phyloP scores from a whole-genome alignment of 805 yeast species.

The Hagleromyces aurorensis region DNA sequence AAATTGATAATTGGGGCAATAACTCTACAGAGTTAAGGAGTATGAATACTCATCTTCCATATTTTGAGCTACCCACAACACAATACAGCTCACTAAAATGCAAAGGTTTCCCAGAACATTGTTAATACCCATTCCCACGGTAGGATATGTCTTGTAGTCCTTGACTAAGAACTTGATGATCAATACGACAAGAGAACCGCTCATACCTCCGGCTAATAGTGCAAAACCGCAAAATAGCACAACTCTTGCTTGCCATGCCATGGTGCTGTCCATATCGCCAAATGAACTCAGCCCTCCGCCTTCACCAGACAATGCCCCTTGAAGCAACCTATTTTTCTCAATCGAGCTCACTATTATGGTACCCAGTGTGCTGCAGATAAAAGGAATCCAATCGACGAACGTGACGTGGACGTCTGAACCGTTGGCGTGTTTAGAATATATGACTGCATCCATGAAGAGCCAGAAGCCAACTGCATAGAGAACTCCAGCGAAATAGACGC shows the following conservation, averaged over 20 bases:
- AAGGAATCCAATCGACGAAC: constrained; percentile 94
- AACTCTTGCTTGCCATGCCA: constrained; percentile 91
- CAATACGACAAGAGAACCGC: constrained; percentile 85
- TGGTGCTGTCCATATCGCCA: constrained; percentile 36
- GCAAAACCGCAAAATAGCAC: constrained; percentile 89
- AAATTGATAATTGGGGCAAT: too few relatives aligned
- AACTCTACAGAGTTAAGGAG: constrained; percentile 60
- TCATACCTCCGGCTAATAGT: constrained; percentile 84
- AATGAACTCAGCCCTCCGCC: constrained; percentile 23
- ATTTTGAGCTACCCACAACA: constrained; percentile 90
- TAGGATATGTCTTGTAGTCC: constrained; percentile 68
- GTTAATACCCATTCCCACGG: constrained; percentile 88
- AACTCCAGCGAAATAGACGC: constrained; percentile 72
- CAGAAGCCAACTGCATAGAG: constrained; percentile 83
- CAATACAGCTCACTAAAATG: constrained; percentile 81
- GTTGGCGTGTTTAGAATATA: constrained; percentile 76
- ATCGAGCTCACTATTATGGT: constrained; percentile 60
- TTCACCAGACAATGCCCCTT: constrained; percentile 34
- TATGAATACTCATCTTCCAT: constrained; percentile 94
- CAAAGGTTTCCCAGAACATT: constrained; percentile 74
- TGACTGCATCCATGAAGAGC: constrained; percentile 81
- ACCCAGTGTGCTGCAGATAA: constrained; percentile 79
- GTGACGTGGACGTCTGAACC: constrained; percentile 83
- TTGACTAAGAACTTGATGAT: constrained; percentile 77
- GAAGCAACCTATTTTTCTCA: constrained; percentile 37